These are phyloP conservation scores for Papilionanthe hybrid DNA, from an alignment of 116 monocot genomes.

Conservation along the genomic window DNA sequence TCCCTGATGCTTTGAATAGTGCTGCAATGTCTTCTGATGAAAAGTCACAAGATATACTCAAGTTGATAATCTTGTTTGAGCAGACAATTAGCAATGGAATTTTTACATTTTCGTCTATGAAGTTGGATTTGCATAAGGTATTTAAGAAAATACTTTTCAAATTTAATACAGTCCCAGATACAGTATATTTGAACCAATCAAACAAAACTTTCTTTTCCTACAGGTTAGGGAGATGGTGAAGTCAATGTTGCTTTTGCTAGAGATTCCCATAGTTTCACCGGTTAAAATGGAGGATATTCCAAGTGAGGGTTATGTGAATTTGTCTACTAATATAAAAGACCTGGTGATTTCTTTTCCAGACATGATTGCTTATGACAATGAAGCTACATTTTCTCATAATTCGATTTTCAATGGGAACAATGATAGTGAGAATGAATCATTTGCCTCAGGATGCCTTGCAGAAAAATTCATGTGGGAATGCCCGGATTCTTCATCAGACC, in stretches of 20 bases:
- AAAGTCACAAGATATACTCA: constrained; percentile 34
- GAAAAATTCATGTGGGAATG: constrained; percentile 89
- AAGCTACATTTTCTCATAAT: constrained; percentile 25
- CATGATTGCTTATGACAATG: constrained; percentile 20
- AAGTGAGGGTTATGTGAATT: constrained; percentile 14
- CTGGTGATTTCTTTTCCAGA: constrained; percentile 25
- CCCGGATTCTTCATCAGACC: constrained; percentile 60
- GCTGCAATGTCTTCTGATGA: constrained; percentile 33
- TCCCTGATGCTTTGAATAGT: constrained; percentile 35
- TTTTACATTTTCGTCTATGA: constrained; percentile 18
- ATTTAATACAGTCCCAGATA: neutral
- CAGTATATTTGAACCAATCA: neutral
- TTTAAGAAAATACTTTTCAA: neutral
- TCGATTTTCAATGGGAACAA: constrained; percentile 46
- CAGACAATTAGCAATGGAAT: constrained; percentile 27
- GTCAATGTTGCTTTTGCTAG: constrained; percentile 33
- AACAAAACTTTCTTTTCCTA: neutral
- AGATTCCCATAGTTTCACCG: constrained; percentile 26
- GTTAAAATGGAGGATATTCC: constrained; percentile 16
- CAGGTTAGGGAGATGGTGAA: constrained; percentile 58
- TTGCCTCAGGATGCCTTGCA: constrained; percentile 24
- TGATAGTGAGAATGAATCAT: constrained; percentile 20
- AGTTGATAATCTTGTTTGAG: constrained; percentile 40
- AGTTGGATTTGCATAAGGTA: constrained; percentile 45
- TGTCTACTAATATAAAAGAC: constrained; percentile 21